Percentiles rank a stretch among this genome's conserved stretches.
Conservation (phyloP, 2,329 filamentous ascomycete genomes). For the Aspergillus cejpii region DNA sequence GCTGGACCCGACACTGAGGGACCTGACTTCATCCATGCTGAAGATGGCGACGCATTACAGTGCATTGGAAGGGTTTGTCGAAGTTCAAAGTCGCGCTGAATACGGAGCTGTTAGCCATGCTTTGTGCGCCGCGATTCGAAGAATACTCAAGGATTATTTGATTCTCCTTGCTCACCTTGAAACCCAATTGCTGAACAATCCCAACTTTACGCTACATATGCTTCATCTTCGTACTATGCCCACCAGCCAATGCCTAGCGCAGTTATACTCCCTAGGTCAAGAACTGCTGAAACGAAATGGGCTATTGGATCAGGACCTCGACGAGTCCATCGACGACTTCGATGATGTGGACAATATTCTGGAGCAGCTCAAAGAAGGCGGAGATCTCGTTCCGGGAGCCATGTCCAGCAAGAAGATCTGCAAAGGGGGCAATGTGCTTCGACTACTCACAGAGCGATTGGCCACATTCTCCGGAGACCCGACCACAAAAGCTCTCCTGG, state of each 20-base stretch:
- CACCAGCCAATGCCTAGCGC: constrained; percentile 83
- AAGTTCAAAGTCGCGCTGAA: constrained; percentile 86
- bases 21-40: constrained; percentile 80
- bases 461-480: constrained; percentile 92
- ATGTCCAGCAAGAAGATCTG: constrained; percentile 85
- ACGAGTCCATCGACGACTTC: constrained; percentile 64
- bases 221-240: constrained; percentile 86
- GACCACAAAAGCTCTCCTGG: constrained; percentile 72
- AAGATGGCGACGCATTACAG: constrained; percentile 92
- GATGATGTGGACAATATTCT: constrained; percentile 91
- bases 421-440: constrained; percentile 93
- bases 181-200: constrained; percentile 82
- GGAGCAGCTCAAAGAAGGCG: constrained; percentile 79
- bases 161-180: constrained; percentile 90
- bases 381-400: constrained; percentile 68
- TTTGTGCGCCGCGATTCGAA: constrained; percentile 88
- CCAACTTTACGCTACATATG: constrained; percentile 84
- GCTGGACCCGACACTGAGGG: constrained; percentile 82
- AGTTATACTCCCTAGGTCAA: constrained; percentile 78
- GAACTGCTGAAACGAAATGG: constrained; percentile 85
- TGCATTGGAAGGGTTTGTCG: constrained; percentile 84
- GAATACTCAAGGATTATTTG: constrained; percentile 85
- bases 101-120: constrained; percentile 95
- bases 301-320: constrained; percentile 66
- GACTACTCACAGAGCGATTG: constrained; percentile 74